Conservation (phyloP, 1,139 yeast genomes). For the Candida gigantensis region DNA sequence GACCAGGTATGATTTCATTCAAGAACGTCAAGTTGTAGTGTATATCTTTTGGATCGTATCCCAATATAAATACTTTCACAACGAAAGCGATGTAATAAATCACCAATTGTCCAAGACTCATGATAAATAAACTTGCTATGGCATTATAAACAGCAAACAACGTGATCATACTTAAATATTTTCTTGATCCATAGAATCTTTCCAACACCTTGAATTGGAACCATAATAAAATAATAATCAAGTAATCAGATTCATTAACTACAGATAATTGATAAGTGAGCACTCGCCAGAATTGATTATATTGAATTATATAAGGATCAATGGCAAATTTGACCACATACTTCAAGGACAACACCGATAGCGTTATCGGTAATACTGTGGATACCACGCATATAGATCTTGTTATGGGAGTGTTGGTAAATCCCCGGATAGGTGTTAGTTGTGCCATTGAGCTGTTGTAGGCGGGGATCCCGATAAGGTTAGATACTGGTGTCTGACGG, state of each 20-base stretch:
- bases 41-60: slow-evolving; percentile 13
- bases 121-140: slow-evolving; percentile 30
- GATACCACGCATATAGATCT: slow-evolving; percentile 41
- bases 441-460: slow-evolving; percentile 28
- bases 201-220: slow-evolving; percentile 66
- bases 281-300: slow-evolving; percentile 71
- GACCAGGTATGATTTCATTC: slow-evolving; percentile 55
- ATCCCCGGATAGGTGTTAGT: slow-evolving; percentile 53
- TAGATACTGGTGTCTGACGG: not conserved
- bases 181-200: slow-evolving; percentile 62
- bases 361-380: slow-evolving; percentile 48
- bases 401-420: slow-evolving; percentile 60
- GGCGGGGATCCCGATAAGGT: no score
- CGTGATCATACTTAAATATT: slow-evolving; percentile 45
- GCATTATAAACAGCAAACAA: slow-evolving; percentile 39
- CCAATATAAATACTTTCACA: slow-evolving; percentile 17
- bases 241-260: slow-evolving; percentile 66
- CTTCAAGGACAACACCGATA: slow-evolving; percentile 59
- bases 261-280: slow-evolving; percentile 56
- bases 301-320: slow-evolving; percentile 57
- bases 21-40: slow-evolving; percentile 31
- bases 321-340: slow-evolving; percentile 54
- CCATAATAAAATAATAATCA: slow-evolving; percentile 51
- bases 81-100: slow-evolving; percentile 32
- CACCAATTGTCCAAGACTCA: slow-evolving; percentile 41